A percentile compares a stretch with the other conserved stretches of the same genome.
Conservation (phyloP, 2,329 filamentous ascomycete genomes). For the Tolypocladium paradoxum region DNA sequence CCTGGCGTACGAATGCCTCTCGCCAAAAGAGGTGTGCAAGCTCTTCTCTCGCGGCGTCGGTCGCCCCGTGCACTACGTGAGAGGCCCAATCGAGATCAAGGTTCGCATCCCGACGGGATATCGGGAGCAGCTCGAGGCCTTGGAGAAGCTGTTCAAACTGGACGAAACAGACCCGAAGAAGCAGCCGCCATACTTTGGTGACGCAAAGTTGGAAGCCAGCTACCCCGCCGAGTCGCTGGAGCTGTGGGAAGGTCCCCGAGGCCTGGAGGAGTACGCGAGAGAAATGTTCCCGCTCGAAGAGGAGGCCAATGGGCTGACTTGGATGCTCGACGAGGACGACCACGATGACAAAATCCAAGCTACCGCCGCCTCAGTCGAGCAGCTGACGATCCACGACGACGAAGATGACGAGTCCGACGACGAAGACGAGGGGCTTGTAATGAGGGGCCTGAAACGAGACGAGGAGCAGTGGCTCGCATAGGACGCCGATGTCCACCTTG, state of each 20-base stretch:
- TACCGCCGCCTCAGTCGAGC: slow-evolving; percentile 25
- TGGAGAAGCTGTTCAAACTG: slow-evolving; percentile 48
- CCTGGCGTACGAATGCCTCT: slow-evolving; percentile 81
- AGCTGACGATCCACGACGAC: slow-evolving; percentile 28
- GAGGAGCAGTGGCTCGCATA: slow-evolving; percentile 51
- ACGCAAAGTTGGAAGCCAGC: slow-evolving; percentile 42
- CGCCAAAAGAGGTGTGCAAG: slow-evolving; percentile 70
- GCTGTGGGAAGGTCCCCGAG: slow-evolving; percentile 84
- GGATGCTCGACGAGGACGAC: slow-evolving; percentile 62
- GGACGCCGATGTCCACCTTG: not conserved
- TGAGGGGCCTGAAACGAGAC: slow-evolving; percentile 44
- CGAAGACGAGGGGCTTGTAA: slow-evolving; percentile 47
- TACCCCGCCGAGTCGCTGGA: slow-evolving; percentile 67
- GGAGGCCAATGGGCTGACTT: slow-evolving; percentile 82
- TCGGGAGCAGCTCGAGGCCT: slow-evolving; percentile 68
- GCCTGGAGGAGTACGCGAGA: slow-evolving; percentile 85
- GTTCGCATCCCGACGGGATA: slow-evolving; percentile 84
- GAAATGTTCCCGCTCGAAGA: slow-evolving; percentile 94
- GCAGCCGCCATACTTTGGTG: slow-evolving; percentile 55
- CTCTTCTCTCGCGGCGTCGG: slow-evolving; percentile 71
- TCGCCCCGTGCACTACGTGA: slow-evolving; percentile 67
- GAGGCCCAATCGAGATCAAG: slow-evolving; percentile 69
- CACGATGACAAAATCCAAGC: slow-evolving; percentile 24
- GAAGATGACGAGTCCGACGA: slow-evolving; percentile 35
- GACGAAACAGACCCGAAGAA: slow-evolving; percentile 39